These are phyloP conservation scores for Euphorbia celastroides DNA, from an alignment of 441 rosid genomes.

Conservation along the genomic window DNA sequence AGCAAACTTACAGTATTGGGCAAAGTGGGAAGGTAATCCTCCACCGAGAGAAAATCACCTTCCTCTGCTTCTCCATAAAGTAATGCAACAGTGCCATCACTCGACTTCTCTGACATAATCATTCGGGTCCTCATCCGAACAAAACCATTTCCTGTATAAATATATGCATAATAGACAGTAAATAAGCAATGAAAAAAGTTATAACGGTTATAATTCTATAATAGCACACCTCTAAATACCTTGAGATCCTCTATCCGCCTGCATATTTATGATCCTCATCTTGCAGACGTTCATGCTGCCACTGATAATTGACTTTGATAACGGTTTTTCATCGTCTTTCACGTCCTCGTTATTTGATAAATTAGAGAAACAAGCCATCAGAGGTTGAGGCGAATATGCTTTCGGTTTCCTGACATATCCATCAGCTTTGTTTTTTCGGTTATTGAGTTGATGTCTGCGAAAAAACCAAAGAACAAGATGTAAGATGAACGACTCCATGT, in stretches of 20 bases:
- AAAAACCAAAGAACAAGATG: constrained; percentile 17
- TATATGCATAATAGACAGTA: constrained; percentile 13
- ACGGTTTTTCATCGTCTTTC: constrained; percentile 47
- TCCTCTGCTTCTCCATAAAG: constrained; percentile 79
- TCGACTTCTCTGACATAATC: constrained; percentile 76
- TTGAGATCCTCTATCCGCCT: constrained; percentile 53
- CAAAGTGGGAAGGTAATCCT: constrained; percentile 69
- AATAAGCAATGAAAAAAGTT: constrained; percentile 16
- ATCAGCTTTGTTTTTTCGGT: constrained; percentile 67
- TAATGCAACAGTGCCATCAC: constrained; percentile 83
- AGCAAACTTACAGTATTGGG: constrained; percentile 76
- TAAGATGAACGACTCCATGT: background rate
- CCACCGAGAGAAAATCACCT: constrained; percentile 58
- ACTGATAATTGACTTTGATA: constrained; percentile 75
- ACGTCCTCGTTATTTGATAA: constrained; percentile 54
- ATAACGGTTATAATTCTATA: constrained; percentile 15
- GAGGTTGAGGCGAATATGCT: constrained; percentile 34
- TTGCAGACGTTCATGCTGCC: constrained; percentile 80
- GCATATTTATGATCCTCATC: constrained; percentile 53
- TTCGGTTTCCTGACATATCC: constrained; percentile 35
- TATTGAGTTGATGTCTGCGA: constrained; percentile 67
- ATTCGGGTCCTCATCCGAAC: constrained; percentile 44
- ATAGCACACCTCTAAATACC: constrained; percentile 40
- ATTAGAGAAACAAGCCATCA: constrained; percentile 36
- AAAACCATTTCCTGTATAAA: constrained; percentile 42